A percentile compares a stretch with the other conserved stretches of the same genome.
Conservation (phyloP, 148 eudicot genomes). For the Vaccinium myrtillus region DNA sequence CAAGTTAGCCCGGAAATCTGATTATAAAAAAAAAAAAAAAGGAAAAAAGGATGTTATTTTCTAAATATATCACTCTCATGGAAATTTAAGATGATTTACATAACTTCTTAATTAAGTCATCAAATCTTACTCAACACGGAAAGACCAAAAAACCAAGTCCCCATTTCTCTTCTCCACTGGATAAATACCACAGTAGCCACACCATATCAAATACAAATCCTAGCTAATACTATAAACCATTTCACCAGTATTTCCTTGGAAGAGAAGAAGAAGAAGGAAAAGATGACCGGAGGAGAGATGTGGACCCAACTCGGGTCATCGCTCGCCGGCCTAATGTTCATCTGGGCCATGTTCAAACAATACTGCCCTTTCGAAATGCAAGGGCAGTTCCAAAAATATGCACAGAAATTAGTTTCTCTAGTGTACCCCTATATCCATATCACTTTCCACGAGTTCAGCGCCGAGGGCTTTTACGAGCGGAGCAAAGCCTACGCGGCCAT, state of each 20-base stretch:
- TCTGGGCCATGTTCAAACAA: conserved; percentile 45
- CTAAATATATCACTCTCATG: too few relatives aligned
- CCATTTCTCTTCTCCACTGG: background rate
- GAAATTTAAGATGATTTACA: too few relatives aligned
- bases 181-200: background rate
- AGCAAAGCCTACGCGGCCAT: conserved; percentile 46
- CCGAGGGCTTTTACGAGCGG: conserved; percentile 27
- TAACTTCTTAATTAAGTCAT: too few relatives aligned
- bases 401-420: conserved; percentile 16
- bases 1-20: too few relatives aligned
- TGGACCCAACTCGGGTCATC: conserved; percentile 29
- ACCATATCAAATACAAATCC: background rate
- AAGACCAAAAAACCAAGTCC: too few relatives aligned
- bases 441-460: conserved; percentile 37
- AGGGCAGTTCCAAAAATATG: conserved; percentile 12
- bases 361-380: conserved; percentile 34
- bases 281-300: conserved; percentile 22
- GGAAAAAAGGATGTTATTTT: too few relatives aligned
- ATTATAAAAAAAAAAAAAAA: too few relatives aligned
- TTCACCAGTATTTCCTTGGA: background rate
- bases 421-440: conserved; percentile 42
- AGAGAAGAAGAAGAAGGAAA: background rate
- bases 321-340: conserved; percentile 35
- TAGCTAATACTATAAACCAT: background rate
- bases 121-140: too few relatives aligned